Evolutionary conservation across 768 basidiomycete genomes (phyloP), one percentile per base, ranked within the genome.

Genomic region (Phanerochaete sordida): DNA sequence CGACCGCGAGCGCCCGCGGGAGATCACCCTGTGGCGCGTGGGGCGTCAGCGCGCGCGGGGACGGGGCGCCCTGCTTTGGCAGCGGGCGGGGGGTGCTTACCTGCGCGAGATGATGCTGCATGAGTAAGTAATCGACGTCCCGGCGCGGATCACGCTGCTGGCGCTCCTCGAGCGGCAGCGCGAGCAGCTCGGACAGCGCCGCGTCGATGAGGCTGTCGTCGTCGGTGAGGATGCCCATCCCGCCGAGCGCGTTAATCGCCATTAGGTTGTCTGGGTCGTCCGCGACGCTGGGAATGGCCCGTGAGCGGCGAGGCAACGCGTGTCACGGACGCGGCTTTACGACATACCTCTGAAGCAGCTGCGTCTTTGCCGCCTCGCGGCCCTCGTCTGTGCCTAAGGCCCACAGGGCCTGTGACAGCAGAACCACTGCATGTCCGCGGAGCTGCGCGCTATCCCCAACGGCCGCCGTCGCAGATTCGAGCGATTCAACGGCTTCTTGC

Each of bases 351-450:
- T 95, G 88, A 58, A 98, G 75, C 57, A 98, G 76, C 62, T 87
- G 84, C 24, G 79, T 78, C 74, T 93, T 92, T 9, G 93, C 93
- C 21, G 78, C 79, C 60, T 95, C 93, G 61, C 76, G 83, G 35
- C 82, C 86, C 54, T 93, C 95, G 9, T 86, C 85, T 6, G 84
- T 84, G 4, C 86, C 87, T 21, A 89, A 79, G 1, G 87, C 84
- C 95, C 95, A 98, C 66, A 97, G 79, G 6, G 85, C 84, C 70
- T 94, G 87, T 5, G 91, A 85, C n/a, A 93, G 80, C n/a, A 93
- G 68, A 1, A 97, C 86, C 1, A 80, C 81, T 24, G 87, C 82
- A 52, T 93, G 90, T 9, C 90, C 85, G 49, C 82, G 80, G 54
- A 90, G 69, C 6, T 72, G 61, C 23, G 68, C 50, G 54, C 86